These are phyloP conservation scores for Poronia punctata DNA, from an alignment of 495 filamentous ascomycete species.

Conservation along the genomic window DNA sequence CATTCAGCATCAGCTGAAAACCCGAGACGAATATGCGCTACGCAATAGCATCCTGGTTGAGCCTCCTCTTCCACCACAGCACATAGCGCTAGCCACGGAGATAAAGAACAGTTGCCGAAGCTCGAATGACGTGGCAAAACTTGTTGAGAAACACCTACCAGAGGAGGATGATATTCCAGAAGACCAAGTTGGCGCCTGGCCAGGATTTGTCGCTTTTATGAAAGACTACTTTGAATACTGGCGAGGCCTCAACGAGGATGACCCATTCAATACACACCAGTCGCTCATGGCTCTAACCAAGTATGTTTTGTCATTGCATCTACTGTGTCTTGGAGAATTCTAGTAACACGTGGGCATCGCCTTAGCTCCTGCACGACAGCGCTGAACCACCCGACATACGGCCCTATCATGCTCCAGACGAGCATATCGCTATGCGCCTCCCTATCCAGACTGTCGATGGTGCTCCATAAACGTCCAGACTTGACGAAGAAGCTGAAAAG, in stretches of 20 bases:
- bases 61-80: slow-evolving; percentile 47
- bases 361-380: slow-evolving; percentile 76
- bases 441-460: slow-evolving; percentile 73
- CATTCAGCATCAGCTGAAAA: slow-evolving; percentile 33
- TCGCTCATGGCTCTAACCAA: slow-evolving; percentile 63
- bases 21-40: slow-evolving; percentile 33
- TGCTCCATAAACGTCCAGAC: slow-evolving; percentile 66
- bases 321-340: too few species aligned
- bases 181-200: slow-evolving; percentile 57
- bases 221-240: slow-evolving; percentile 73
- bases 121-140: slow-evolving; percentile 49
- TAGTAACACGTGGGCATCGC: too few species aligned
- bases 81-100: slow-evolving; percentile 59
- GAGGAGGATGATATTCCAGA: slow-evolving; percentile 38
- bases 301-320: too few species aligned
- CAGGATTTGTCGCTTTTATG: slow-evolving; percentile 67
- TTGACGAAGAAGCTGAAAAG: slow-evolving; percentile 51
- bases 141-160: slow-evolving; percentile 52
- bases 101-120: slow-evolving; percentile 50
- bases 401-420: slow-evolving; percentile 68
- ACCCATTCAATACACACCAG: slow-evolving; percentile 68
- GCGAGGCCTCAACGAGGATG: slow-evolving; percentile 66
- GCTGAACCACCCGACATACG: slow-evolving; percentile 68
- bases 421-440: slow-evolving; percentile 69
- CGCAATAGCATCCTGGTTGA: slow-evolving; percentile 41